These are phyloP conservation scores for Amylostereum areolatum DNA, from an alignment of 1,284 basidiomycete genomes.

Conservation along the genomic window DNA sequence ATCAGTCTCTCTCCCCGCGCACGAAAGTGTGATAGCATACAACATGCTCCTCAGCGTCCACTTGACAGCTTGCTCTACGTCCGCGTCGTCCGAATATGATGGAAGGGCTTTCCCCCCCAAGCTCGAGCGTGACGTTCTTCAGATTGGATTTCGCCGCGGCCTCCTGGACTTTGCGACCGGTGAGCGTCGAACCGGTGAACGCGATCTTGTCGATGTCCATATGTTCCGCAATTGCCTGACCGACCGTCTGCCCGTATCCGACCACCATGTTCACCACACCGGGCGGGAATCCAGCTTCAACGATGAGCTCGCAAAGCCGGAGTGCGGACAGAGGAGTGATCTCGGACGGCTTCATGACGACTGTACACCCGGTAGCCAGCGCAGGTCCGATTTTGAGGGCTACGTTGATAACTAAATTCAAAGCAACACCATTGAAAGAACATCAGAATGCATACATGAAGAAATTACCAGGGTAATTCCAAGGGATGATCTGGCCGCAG, in stretches of 20 bases:
- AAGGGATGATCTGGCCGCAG: constrained; percentile 81
- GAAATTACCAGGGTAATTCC: constrained; percentile 64
- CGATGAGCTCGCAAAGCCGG: constrained; percentile 42
- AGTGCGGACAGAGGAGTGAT: constrained; percentile 84
- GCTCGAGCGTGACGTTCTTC: constrained; percentile 87
- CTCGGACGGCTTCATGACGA: constrained; percentile 88
- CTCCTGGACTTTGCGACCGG: constrained; percentile 83
- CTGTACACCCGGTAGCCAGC: constrained; percentile 77
- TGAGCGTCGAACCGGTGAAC: constrained; percentile 73
- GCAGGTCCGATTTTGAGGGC: constrained; percentile 84
- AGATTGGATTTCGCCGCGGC: constrained; percentile 80
- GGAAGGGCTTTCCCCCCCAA: constrained; percentile 89
- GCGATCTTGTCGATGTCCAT: constrained; percentile 67
- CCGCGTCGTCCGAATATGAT: constrained; percentile 68
- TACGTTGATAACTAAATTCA: constrained; percentile 56
- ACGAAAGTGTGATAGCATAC: constrained; percentile 31
- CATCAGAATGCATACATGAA: neutral
- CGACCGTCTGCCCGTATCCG: constrained; percentile 65
- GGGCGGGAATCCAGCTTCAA: constrained; percentile 56
- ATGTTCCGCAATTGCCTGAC: constrained; percentile 58
- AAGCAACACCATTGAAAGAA: neutral
- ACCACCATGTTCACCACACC: constrained; percentile 70
- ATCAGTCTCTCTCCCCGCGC: neutral
- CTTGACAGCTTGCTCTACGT: constrained; percentile 73
- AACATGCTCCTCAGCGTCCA: constrained; percentile 83